Conservation (phyloP, 768 basidiomycete species). For the Rhodotorula kratochvilovae region DNA sequence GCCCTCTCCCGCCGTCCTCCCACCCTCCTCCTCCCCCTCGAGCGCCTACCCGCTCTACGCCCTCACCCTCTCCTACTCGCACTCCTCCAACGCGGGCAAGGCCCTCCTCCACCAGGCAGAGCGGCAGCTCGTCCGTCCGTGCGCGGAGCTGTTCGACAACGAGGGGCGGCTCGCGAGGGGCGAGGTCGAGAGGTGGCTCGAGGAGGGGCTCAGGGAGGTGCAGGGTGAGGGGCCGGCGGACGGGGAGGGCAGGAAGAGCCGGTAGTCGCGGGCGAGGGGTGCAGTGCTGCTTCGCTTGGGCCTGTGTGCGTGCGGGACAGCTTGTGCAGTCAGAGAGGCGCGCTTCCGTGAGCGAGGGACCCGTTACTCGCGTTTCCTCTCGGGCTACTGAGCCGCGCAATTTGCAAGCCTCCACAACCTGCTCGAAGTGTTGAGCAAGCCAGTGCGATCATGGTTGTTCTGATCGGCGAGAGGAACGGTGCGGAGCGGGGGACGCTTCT, state of each 20-base stretch:
- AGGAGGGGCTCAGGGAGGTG: conserved; percentile 1
- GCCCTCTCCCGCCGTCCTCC: background rate
- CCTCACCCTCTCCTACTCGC: conserved; percentile 15
- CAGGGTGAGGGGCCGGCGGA: background rate
- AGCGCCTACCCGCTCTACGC: conserved; percentile 26
- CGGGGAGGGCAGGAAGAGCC: background rate
- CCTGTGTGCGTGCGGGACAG: background rate
- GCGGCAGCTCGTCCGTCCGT: background rate
- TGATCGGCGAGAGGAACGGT: no score
- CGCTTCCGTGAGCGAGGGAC: background rate
- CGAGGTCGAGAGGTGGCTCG: conserved; percentile 10
- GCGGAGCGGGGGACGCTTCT: no score
- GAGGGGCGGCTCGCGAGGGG: conserved; percentile 13
- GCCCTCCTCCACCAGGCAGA: background rate
- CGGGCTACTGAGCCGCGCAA: no score
- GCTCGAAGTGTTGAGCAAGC: no score
- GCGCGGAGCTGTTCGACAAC: conserved; percentile 14
- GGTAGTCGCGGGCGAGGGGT: background rate
- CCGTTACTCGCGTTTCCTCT: no score
- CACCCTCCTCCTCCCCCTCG: background rate
- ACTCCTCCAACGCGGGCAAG: conserved; percentile 28
- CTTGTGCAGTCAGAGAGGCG: background rate
- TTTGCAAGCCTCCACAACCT: no score
- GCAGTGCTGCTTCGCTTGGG: background rate
- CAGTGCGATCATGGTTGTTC: no score